Conservation (phyloP, 208 protist genomes). For the Trypanosomatidae sp. region DNA sequence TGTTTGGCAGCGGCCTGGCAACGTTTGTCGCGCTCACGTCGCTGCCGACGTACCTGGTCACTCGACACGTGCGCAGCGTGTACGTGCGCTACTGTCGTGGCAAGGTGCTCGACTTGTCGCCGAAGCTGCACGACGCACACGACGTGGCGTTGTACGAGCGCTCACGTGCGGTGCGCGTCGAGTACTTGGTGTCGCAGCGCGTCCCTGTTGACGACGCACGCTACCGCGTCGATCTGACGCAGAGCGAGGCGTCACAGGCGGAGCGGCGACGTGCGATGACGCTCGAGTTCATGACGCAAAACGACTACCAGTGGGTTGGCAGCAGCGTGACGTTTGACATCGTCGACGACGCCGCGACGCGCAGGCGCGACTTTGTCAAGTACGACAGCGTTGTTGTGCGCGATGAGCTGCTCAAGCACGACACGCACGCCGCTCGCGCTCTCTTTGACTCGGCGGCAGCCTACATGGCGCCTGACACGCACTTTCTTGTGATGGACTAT, state of each 20-base stretch:
- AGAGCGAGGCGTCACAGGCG: conserved; percentile 29
- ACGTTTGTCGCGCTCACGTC: too few relatives aligned
- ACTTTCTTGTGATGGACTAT: conserved; percentile 72
- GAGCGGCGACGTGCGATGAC: conserved; percentile 64
- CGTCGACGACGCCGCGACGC: conserved; percentile 20
- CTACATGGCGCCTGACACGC: conserved; percentile 36
- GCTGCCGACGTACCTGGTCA: too few relatives aligned
- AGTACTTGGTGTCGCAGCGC: conserved; percentile 55
- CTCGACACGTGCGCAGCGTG: too few relatives aligned
- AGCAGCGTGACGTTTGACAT: conserved; percentile 63
- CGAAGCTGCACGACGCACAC: conserved; percentile 57
- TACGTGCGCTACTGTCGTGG: conserved; percentile 43
- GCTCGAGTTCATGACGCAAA: conserved; percentile 66
- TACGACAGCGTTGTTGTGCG: conserved; percentile 69
- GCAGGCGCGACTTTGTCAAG: conserved; percentile 26
- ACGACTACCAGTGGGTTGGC: conserved; percentile 77
- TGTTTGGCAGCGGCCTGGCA: too few relatives aligned
- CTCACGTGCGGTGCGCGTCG: conserved; percentile 50
- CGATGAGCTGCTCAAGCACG: conserved; percentile 60
- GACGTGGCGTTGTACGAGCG: conserved; percentile 66
- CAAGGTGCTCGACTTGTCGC: conserved; percentile 64
- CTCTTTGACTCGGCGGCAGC: conserved; percentile 35
- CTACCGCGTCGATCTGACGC: conserved; percentile 35
- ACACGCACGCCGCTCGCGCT: conserved; percentile 15
- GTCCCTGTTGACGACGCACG: conserved; percentile 50